These are phyloP conservation scores for Coemansia sp. DNA, from an alignment of 192 early-diverging fungal species.

Conservation along the genomic window DNA sequence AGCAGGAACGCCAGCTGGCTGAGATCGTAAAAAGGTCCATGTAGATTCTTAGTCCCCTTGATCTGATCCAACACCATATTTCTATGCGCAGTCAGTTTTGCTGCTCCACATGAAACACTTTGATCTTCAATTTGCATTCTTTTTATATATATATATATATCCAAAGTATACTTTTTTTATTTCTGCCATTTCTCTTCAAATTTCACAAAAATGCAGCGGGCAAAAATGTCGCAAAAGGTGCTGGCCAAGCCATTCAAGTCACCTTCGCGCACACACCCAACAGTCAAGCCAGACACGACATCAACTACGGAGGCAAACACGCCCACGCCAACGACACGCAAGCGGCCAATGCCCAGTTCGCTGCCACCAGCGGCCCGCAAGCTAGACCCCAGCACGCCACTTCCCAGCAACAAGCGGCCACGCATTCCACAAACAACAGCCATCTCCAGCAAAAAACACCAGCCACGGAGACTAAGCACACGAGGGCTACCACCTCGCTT, in stretches of 20 bases:
- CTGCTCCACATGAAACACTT: neutral
- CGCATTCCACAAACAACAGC: constrained; percentile 4
- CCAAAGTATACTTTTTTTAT: constrained; percentile 7
- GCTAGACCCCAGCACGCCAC: constrained; percentile 1
- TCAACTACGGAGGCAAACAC: neutral
- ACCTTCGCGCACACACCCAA: constrained; percentile 19
- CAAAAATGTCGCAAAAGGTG: constrained; percentile 19
- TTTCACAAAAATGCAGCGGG: constrained; percentile 19
- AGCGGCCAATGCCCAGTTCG: neutral
- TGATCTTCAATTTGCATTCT: too few species aligned
- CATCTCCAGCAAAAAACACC: neutral
- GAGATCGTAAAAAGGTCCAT: constrained; percentile 4
- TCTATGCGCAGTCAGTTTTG: constrained; percentile 13
- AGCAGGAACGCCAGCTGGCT: constrained; percentile 17
- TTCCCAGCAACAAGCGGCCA: neutral
- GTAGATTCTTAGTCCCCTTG: neutral
- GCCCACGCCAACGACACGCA: constrained; percentile 7
- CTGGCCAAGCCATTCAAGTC: constrained; percentile 52
- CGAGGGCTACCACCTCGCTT: neutral
- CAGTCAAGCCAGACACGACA: neutral
- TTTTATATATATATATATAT: too few species aligned
- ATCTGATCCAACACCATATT: constrained; percentile 3
- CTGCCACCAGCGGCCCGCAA: constrained; percentile 16
- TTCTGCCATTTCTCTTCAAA: constrained; percentile 4
- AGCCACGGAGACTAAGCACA: neutral